Percentiles rank a stretch among this genome's conserved stretches.
These are phyloP conservation scores for Takashimella tepidaria DNA, from an alignment of 1,284 basidiomycete species.

Conservation along the genomic window DNA sequence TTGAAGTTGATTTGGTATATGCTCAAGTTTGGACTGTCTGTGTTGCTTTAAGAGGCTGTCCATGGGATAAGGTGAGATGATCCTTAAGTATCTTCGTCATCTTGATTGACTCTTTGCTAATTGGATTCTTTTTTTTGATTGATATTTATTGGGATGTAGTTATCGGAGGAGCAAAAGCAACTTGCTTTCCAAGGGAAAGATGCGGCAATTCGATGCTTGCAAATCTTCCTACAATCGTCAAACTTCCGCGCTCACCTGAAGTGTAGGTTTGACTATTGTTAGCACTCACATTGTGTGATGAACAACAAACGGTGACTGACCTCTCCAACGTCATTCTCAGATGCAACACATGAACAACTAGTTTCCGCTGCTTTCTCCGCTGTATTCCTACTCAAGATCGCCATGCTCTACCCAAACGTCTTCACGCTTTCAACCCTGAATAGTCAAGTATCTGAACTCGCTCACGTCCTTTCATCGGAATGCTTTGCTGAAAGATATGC, in stretches of 20 bases:
- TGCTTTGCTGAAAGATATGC: conserved; percentile 61
- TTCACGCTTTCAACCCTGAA: conserved; percentile 35
- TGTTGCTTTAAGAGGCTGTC: conserved; percentile 79
- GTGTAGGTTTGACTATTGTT: conserved; percentile 50
- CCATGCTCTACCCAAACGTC: conserved; percentile 42
- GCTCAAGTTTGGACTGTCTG: conserved; percentile 91
- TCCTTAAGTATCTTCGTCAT: not conserved
- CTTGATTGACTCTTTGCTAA: not conserved
- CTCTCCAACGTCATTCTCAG: conserved; percentile 56
- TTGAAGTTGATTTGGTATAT: conserved; percentile 80
- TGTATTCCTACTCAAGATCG: conserved; percentile 78
- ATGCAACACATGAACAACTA: conserved; percentile 87
- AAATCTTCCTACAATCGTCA: conserved; percentile 33
- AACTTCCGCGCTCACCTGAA: conserved; percentile 42
- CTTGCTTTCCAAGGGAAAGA: conserved; percentile 91
- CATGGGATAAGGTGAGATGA: conserved; percentile 81
- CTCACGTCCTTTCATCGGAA: conserved; percentile 42
- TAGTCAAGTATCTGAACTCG: conserved; percentile 40
- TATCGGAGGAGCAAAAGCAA: conserved; percentile 78
- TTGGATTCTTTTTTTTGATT: too few relatives aligned
- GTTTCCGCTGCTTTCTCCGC: conserved; percentile 89
- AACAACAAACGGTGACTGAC: too few relatives aligned
- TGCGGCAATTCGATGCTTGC: conserved; percentile 75
- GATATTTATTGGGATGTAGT: conserved; percentile 16
- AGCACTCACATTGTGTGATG: too few relatives aligned